Conservation (phyloP, 345 rosid genomes). For the Arabis alpina region DNA sequence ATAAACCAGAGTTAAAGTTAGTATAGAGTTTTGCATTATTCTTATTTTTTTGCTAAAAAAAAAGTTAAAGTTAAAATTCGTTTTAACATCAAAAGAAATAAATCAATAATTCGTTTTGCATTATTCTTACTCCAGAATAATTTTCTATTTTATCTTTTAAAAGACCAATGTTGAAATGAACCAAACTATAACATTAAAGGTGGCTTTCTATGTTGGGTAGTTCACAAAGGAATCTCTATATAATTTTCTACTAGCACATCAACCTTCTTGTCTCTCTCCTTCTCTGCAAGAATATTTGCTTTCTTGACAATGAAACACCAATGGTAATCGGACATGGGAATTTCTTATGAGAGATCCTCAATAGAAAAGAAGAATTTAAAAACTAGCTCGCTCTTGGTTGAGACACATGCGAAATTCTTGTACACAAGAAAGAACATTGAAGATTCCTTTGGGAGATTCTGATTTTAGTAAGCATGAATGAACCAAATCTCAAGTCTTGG, state of each 20-base stretch:
- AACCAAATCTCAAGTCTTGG: slow-evolving; percentile 56
- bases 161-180: too few species aligned
- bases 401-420: slow-evolving; percentile 37
- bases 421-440: not conserved
- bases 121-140: too few species aligned
- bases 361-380: slow-evolving; percentile 94
- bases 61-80: too few species aligned
- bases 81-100: too few species aligned
- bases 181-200: too few species aligned
- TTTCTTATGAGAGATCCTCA: slow-evolving; percentile 86
- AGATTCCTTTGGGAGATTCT: slow-evolving; percentile 11
- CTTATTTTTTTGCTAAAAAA: too few species aligned
- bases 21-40: too few species aligned
- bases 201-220: slow-evolving; percentile 79
- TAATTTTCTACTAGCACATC: slow-evolving; percentile 89
- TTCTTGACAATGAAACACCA: slow-evolving; percentile 75
- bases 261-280: slow-evolving; percentile 83
- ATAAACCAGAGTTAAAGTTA: too few species aligned
- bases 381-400: slow-evolving; percentile 95
- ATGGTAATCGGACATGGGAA: slow-evolving; percentile 95
- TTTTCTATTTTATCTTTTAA: too few species aligned
- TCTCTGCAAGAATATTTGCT: slow-evolving; percentile 88
- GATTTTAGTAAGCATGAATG: not conserved
- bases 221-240: slow-evolving; percentile 82
- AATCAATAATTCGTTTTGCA: too few species aligned